phyloP scores from a whole-genome alignment of 78 protist species.

The Pigoraptor vietnamica region DNA sequence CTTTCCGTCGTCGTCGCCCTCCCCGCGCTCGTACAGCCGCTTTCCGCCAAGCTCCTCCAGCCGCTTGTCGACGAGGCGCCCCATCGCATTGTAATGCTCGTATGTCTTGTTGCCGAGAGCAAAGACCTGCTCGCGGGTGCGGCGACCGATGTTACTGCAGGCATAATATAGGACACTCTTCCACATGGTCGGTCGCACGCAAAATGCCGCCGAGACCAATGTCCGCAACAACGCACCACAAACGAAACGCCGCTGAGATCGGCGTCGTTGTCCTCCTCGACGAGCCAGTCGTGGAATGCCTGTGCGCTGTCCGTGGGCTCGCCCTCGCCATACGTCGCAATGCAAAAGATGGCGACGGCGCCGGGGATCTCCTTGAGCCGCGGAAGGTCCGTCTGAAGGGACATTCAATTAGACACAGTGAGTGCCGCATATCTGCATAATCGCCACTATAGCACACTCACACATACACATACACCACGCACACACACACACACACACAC shows the following conservation, averaged over 20 bases:
- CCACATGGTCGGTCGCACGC: too few species aligned
- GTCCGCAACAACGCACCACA: neutral
- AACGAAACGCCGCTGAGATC: conserved; percentile 28
- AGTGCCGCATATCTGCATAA: too few species aligned
- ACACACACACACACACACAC: too few species aligned
- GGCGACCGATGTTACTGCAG: too few species aligned
- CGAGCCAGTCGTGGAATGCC: conserved; percentile 41
- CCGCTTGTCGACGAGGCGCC: conserved; percentile 42
- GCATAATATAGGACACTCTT: too few species aligned
- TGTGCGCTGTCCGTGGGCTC: conserved; percentile 89
- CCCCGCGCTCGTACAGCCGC: conserved; percentile 45
- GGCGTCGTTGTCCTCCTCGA: conserved; percentile 29
- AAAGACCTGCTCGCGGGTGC: too few species aligned
- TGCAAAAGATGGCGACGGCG: conserved; percentile 36
- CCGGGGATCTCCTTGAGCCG: conserved; percentile 1
- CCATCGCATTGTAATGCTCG: conserved; percentile 79
- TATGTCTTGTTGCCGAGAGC: conserved; percentile 92
- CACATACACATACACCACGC: too few species aligned
- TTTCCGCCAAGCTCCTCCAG: conserved; percentile 69
- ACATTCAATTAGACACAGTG: too few species aligned
- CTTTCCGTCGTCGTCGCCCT: conserved; percentile 87
- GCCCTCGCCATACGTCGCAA: conserved; percentile 88
- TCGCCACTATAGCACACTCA: too few species aligned
- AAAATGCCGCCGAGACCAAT: neutral
- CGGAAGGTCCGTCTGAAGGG: neutral